Evolutionary conservation across 768 basidiomycete species (phyloP).

Genomic region (Kondoa malvinella): DNA sequence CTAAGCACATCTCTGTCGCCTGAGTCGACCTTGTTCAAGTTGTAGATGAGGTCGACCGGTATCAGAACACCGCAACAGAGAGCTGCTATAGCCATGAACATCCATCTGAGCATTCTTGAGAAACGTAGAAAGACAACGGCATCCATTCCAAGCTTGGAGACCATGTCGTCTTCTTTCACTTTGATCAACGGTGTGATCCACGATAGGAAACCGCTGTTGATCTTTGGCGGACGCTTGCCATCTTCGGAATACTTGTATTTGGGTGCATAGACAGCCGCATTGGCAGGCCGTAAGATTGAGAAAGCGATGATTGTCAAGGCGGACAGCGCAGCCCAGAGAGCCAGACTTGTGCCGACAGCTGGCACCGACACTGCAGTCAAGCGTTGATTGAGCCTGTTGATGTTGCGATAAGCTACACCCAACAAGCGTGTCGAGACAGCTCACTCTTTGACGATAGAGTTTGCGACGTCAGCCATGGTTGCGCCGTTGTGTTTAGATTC

Average conservation of each 20-base stretch:
- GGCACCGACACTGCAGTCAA: background rate
- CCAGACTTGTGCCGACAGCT: background rate
- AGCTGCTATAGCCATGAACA: conserved; percentile 46
- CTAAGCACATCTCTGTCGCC: conserved; percentile 35
- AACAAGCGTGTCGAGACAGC: too few relatives aligned
- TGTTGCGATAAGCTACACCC: too few relatives aligned
- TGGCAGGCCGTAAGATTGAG: conserved; percentile 56
- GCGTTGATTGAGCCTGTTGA: background rate
- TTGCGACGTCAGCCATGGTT: too few relatives aligned
- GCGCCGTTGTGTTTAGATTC: too few relatives aligned
- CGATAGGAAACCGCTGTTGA: conserved; percentile 64
- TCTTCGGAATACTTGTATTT: conserved; percentile 29
- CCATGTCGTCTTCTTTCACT: conserved; percentile 22
- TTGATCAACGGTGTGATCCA: conserved; percentile 36
- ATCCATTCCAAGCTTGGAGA: conserved; percentile 71
- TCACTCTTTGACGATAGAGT: too few relatives aligned
- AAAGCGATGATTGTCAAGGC: background rate
- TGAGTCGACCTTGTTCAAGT: conserved; percentile 46
- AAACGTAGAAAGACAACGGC: conserved; percentile 86
- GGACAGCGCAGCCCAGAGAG: background rate
- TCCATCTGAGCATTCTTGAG: conserved; percentile 44
- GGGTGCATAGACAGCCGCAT: conserved; percentile 33
- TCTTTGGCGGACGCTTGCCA: conserved; percentile 39
- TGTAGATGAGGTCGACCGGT: conserved; percentile 73
- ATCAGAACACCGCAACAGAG: conserved; percentile 58